Evolutionary conservation across 2,329 filamentous ascomycete species (phyloP).

Genomic region (Hypoxylon sp.): DNA sequence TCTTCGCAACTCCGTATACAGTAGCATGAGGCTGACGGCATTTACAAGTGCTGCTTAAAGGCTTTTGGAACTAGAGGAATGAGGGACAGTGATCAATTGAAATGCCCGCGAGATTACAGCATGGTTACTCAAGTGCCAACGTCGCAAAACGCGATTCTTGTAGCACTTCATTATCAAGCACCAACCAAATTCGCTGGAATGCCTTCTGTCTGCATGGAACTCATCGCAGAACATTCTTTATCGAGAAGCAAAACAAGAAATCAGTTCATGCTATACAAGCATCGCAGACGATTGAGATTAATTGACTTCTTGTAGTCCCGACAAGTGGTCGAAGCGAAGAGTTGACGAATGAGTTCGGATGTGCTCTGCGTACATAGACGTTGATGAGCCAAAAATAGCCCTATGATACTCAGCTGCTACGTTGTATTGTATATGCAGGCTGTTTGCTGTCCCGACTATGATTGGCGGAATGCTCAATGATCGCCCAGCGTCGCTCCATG

Average conservation of each 20-base stretch:
- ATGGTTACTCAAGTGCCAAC: conserved; percentile 38
- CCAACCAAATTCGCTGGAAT: conserved; percentile 35
- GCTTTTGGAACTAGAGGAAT: conserved; percentile 12
- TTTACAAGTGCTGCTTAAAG: conserved; percentile 2
- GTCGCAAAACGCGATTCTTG: conserved; percentile 37
- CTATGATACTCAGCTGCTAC: conserved; percentile 38
- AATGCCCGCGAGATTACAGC: conserved; percentile 36
- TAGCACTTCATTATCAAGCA: conserved; percentile 29
- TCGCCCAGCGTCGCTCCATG: conserved; percentile 30
- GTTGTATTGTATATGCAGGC: conserved; percentile 44
- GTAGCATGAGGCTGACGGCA: conserved; percentile 38
- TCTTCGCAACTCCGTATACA: conserved; percentile 29
- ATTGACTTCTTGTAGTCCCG: conserved; percentile 14
- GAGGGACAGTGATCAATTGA: conserved; percentile 27
- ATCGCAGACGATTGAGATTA: conserved; percentile 31
- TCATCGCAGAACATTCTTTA: conserved; percentile 37
- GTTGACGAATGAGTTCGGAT: conserved; percentile 16
- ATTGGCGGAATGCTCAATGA: conserved; percentile 34
- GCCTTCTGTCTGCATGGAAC: conserved; percentile 36
- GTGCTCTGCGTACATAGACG: conserved; percentile 21
- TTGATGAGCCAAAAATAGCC: conserved; percentile 44
- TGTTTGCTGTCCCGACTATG: conserved; percentile 24
- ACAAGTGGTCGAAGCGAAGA: conserved; percentile 30
- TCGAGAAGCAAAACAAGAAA: conserved; percentile 26
- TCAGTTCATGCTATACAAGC: conserved; percentile 13